Evolutionary conservation across 2,329 filamentous ascomycete species (phyloP), one percentile per base, ranked within the genome.

Genomic region (Penicillium polonicum): DNA sequence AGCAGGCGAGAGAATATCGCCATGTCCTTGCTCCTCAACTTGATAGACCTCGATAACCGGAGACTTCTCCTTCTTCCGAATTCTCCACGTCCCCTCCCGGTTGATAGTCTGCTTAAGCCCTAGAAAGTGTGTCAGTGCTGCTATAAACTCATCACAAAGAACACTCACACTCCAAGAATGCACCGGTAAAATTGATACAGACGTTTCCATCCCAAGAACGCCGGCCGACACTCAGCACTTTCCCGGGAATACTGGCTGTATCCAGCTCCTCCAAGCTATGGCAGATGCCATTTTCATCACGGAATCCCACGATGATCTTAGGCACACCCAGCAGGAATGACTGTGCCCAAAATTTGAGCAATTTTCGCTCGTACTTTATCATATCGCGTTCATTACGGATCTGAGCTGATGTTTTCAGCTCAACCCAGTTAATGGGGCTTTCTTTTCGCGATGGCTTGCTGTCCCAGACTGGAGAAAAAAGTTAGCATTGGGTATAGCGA

Each of bases 331-430:
- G 86, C 2, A 99, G 81, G 70, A 96, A 99, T 0, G 90, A 96
- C 74, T 97, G 94, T 15, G 93, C 91, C 94, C 94, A 99, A 77
- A 93, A 96, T 70, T 95, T 95, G 75, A 96, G 84, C 54, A 97
- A 82, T 73, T 97, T 97, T 48, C 90, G 85, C 75, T 97, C 90
- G 71, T 93, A 96, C 61, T 86, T 88, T 21, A 88, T 76, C 69
- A 86, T 81, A 68, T 94, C 90, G 46, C 85, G 82, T 2, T 87
- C 82, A 59, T 83, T 83, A 51, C 81, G 80, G 49, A 93, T 87
- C 63, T 89, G 86, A 41, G 85, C 87, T n/a, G 86, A 85, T 0
- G 94, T 99, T 73, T 99, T 99, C 57, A 99, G 83, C 75, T 99
- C 94, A 33, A 97, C 88, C 89, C 92, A 99, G 68, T 93, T 91